Evolutionary conservation across 1,284 basidiomycete species (phyloP).

Genomic region (Irpex rosettiformis): DNA sequence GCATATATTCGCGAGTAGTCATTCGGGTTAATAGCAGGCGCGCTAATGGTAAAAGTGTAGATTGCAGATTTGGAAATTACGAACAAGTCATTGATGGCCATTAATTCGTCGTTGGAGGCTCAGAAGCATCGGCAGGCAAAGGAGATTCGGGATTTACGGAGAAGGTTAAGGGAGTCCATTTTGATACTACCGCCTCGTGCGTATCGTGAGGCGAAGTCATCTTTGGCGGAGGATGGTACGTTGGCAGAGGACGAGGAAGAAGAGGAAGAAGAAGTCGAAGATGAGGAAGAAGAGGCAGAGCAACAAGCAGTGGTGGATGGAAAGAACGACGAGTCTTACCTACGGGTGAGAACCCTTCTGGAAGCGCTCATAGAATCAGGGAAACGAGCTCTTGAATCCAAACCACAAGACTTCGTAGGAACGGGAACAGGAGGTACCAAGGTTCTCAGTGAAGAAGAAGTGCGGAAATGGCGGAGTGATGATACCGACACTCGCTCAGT

Average conservation of each 20-base stretch:
- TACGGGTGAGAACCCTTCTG: constrained; percentile 56
- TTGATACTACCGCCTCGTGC: constrained; percentile 67
- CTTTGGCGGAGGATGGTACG: constrained; percentile 32
- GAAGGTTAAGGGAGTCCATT: constrained; percentile 73
- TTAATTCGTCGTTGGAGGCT: constrained; percentile 71
- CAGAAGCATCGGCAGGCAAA: constrained; percentile 74
- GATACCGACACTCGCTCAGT: constrained; percentile 24
- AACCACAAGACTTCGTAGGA: constrained; percentile 47
- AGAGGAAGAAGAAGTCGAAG: constrained; percentile 32
- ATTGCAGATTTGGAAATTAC: constrained; percentile 84
- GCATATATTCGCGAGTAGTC: background rate
- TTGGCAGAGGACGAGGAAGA: constrained; percentile 33
- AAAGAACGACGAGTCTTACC: constrained; percentile 49
- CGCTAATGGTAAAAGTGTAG: constrained; percentile 34
- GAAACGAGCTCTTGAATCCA: constrained; percentile 57
- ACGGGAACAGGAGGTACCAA: constrained; percentile 47
- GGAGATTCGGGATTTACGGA: constrained; percentile 73
- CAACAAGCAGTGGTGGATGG: constrained; percentile 30
- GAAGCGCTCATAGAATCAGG: constrained; percentile 62
- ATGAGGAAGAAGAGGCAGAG: constrained; percentile 36
- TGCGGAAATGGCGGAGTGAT: constrained; percentile 52
- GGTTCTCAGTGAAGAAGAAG: constrained; percentile 69
- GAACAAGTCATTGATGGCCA: constrained; percentile 72
- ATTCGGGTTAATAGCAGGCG: background rate
- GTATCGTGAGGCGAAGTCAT: constrained; percentile 53